These are phyloP conservation scores for Cymbidium sinense DNA, from an alignment of 106 monocot genomes.

Conservation along the genomic window DNA sequence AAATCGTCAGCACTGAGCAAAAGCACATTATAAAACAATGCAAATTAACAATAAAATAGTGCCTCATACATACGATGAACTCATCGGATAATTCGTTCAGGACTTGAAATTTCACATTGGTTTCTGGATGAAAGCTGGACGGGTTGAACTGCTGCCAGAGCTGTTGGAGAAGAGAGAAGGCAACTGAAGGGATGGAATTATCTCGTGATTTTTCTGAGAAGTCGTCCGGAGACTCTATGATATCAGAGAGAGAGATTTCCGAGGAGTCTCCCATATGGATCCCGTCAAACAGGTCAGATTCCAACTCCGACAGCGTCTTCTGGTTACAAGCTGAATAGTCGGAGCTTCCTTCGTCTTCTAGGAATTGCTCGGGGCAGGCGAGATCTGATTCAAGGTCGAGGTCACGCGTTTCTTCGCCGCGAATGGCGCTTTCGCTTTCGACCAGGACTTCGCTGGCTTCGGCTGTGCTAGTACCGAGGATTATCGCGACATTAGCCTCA, in stretches of 20 bases:
- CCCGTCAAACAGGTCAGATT: slow-evolving; percentile 25
- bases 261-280: slow-evolving; percentile 29
- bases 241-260: slow-evolving; percentile 23
- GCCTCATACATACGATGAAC: slow-evolving; percentile 41
- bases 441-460: slow-evolving; percentile 4
- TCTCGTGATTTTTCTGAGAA: slow-evolving; percentile 44
- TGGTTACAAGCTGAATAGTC: slow-evolving; percentile 45
- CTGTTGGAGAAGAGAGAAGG: slow-evolving; percentile 49
- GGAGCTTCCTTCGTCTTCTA: slow-evolving; percentile 16
- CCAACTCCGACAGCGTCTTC: slow-evolving; percentile 33
- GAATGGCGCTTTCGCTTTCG: not conserved
- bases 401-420: not conserved
- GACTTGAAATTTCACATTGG: slow-evolving; percentile 1
- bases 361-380: slow-evolving; percentile 56
- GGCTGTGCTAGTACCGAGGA: not conserved
- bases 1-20: not conserved
- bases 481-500: not conserved
- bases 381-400: slow-evolving; percentile 34
- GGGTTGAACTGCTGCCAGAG: slow-evolving; percentile 38
- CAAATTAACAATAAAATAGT: slow-evolving; percentile 1
- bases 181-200: slow-evolving; percentile 32
- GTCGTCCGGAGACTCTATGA: slow-evolving; percentile 30
- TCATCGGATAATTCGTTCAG: slow-evolving; percentile 29
- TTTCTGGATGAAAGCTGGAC: slow-evolving; percentile 6
- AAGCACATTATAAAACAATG: not conserved